Evolutionary conservation across 2,329 filamentous ascomycete genomes (phyloP).

Genomic region (Nemania sp.): DNA sequence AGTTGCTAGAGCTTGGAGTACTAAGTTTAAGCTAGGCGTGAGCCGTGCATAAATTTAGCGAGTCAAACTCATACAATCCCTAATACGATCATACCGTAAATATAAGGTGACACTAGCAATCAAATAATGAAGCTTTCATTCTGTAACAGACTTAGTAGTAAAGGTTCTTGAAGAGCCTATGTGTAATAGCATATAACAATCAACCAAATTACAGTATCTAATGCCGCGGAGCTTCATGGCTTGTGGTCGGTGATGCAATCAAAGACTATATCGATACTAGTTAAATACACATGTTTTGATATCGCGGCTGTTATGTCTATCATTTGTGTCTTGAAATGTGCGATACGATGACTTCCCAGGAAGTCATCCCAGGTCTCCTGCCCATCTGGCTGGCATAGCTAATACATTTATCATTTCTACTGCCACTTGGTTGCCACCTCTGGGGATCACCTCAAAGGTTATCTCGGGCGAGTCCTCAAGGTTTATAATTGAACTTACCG

Average conservation of each 20-base stretch:
- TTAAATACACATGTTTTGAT: not conserved
- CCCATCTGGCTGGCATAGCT: too few species aligned
- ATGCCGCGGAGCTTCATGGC: not conserved
- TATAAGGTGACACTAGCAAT: not conserved
- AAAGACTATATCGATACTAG: conserved; percentile 1
- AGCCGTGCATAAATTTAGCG: too few species aligned
- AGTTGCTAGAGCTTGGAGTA: not conserved
- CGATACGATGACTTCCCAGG: not conserved
- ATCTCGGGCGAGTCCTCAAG: too few species aligned
- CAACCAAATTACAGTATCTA: not conserved
- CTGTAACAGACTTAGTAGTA: not conserved
- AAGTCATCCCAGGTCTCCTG: conserved; percentile 2
- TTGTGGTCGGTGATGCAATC: not conserved
- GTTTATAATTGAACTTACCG: not conserved
- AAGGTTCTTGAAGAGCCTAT: not conserved
- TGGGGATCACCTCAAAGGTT: too few species aligned
- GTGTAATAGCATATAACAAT: not conserved
- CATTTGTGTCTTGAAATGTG: not conserved
- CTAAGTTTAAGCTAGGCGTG: not conserved
- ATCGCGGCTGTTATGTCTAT: conserved; percentile 1
- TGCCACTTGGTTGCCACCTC: too few species aligned
- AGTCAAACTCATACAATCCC: not conserved
- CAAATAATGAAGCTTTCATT: not conserved
- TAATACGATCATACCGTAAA: not conserved
- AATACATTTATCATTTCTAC: too few species aligned